Evolutionary conservation across 2,329 filamentous ascomycete genomes (phyloP).

Genomic region (Tothia fuscella): DNA sequence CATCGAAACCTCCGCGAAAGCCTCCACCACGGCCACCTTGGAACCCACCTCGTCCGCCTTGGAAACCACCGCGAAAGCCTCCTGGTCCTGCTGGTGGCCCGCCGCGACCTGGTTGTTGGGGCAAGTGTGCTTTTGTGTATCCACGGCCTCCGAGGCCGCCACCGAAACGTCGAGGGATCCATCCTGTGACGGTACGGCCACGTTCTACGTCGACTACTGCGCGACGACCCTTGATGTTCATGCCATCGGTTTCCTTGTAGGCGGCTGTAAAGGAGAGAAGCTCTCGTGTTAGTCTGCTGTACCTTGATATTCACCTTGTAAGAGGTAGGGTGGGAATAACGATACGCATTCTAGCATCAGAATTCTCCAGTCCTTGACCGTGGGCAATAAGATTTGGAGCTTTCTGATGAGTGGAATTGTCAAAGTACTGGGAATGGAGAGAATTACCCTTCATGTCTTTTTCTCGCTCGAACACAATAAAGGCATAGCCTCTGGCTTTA

Average conservation of each 20-base stretch:
- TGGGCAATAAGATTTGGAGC: background rate
- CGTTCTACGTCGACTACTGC: conserved; percentile 94
- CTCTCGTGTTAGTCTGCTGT: conserved; percentile 15
- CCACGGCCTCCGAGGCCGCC: conserved; percentile 85
- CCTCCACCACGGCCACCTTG: conserved; percentile 41
- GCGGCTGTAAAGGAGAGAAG: conserved; percentile 58
- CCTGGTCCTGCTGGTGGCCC: conserved; percentile 44
- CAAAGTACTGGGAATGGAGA: conserved; percentile 2
- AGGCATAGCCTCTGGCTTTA: conserved; percentile 76
- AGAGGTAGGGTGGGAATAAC: too few species aligned
- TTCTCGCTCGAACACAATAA: conserved; percentile 93
- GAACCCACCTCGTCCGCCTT: conserved; percentile 44
- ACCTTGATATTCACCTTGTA: conserved; percentile 3
- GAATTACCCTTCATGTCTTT: conserved; percentile 94
- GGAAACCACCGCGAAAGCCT: conserved; percentile 39
- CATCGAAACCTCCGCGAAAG: conserved; percentile 25
- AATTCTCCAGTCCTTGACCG: too few species aligned
- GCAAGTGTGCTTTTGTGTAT: conserved; percentile 72
- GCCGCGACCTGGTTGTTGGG: conserved; percentile 56
- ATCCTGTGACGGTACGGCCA: conserved; percentile 84
- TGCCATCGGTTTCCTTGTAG: conserved; percentile 76
- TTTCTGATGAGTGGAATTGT: conserved; percentile 10
- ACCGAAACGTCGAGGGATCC: conserved; percentile 83
- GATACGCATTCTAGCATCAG: too few species aligned
- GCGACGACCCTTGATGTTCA: conserved; percentile 82